Evolutionary conservation across 371 early-diverging fungal species (phyloP).

Genomic region (Catenaria anguillulae): DNA sequence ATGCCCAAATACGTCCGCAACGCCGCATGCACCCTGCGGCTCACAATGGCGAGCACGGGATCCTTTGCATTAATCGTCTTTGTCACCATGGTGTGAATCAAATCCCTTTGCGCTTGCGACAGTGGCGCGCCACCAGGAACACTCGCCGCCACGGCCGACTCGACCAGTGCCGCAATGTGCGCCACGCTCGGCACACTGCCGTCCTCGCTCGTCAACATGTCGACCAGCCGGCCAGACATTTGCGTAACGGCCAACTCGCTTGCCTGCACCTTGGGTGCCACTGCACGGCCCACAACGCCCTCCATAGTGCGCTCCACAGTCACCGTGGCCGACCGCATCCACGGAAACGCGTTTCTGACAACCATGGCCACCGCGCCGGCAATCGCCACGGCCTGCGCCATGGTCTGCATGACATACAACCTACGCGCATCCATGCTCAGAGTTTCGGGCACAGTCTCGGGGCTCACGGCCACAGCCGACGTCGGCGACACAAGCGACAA

Average conservation of each 20-base stretch:
- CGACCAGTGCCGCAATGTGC: background rate
- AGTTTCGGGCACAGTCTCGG: conserved; percentile 45
- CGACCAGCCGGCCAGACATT: background rate
- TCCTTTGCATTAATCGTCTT: background rate
- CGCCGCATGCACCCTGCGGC: background rate
- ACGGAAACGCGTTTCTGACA: conserved; percentile 38
- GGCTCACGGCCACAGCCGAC: conserved; percentile 8
- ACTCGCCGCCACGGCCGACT: background rate
- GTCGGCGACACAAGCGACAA: conserved; percentile 32
- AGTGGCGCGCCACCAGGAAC: background rate
- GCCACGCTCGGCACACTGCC: background rate
- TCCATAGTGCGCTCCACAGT: conserved; percentile 6
- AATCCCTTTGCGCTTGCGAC: background rate
- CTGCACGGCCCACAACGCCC: background rate
- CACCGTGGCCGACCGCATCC: conserved; percentile 15
- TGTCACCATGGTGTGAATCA: background rate
- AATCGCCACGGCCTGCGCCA: conserved; percentile 44
- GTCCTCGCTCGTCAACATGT: background rate
- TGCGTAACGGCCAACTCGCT: no score
- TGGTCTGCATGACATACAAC: conserved; percentile 43
- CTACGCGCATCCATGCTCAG: conserved; percentile 46
- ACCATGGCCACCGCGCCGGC: conserved; percentile 52
- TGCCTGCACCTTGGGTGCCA: background rate
- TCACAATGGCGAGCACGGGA: background rate
- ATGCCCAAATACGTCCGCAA: background rate